These are phyloP conservation scores for Aphanomyces invadans DNA, from an alignment of 352 stramenopile species.

Conservation along the genomic window DNA sequence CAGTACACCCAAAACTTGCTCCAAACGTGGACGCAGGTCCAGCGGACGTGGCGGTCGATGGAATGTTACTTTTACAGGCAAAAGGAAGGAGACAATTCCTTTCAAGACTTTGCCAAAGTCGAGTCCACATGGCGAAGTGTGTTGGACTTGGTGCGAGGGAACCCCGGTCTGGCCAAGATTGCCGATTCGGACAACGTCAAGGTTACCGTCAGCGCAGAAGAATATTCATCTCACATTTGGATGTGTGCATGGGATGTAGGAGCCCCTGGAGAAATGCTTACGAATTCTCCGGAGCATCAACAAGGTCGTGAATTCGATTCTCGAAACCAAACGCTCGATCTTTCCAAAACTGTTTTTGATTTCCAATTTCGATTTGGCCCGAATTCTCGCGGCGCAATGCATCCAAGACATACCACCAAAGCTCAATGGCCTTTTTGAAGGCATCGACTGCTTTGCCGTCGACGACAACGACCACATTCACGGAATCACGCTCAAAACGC, in stretches of 20 bases:
- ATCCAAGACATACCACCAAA: not conserved
- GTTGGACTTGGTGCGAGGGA: not conserved
- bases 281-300: not conserved
- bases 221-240: too few relatives aligned
- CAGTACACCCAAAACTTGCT: not conserved
- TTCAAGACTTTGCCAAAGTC: constrained; percentile 10
- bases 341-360: constrained; percentile 20
- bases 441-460: not conserved
- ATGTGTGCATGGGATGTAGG: too few relatives aligned
- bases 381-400: not conserved
- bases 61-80: constrained; percentile 13
- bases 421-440: constrained; percentile 14
- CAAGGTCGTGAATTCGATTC: not conserved
- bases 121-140: constrained; percentile 12
- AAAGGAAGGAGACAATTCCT: not conserved
- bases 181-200: constrained; percentile 20
- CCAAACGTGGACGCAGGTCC: constrained; percentile 1
- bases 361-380: not conserved
- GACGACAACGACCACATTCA: not conserved
- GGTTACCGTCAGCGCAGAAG: too few relatives aligned
- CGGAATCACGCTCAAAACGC: not conserved
- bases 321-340: not conserved
- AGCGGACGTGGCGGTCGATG: not conserved
- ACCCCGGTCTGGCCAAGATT: constrained; percentile 10
- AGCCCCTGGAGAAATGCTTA: constrained; percentile 12